Percentiles rank a stretch among this genome's conserved stretches.
Conservation (phyloP, 1,139 yeast genomes). For the Geotrichum fermentans region DNA sequence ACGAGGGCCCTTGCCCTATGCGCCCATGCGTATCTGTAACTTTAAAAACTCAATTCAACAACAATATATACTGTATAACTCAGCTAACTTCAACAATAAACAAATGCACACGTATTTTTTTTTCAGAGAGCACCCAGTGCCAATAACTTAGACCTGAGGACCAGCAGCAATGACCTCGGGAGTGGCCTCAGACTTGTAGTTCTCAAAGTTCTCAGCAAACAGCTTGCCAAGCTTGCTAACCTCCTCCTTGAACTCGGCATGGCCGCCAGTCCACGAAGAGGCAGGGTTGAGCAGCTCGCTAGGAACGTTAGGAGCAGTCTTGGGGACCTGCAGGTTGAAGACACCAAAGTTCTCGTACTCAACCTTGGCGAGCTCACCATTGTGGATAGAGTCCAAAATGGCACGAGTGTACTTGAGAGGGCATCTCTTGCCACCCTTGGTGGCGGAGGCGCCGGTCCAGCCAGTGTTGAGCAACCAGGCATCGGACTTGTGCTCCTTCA, state of each 20-base stretch:
- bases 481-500: conserved; percentile 77
- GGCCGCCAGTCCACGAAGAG: conserved; percentile 74
- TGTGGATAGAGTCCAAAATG: conserved; percentile 89
- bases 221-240: conserved; percentile 68
- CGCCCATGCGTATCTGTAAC: background rate
- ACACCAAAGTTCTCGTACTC: conserved; percentile 81
- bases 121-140: background rate
- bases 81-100: background rate
- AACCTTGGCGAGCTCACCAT: conserved; percentile 76
- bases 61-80: background rate
- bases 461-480: conserved; percentile 99
- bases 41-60: background rate
- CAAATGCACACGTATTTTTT: background rate
- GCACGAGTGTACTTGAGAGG: conserved; percentile 97
- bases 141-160: conserved; percentile 43
- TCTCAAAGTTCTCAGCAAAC: conserved; percentile 81
- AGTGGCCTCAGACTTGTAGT: conserved; percentile 79
- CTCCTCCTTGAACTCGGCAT: conserved; percentile 61
- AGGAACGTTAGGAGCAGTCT: conserved; percentile 76
- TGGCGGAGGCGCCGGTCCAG: conserved; percentile 93
- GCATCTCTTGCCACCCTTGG: conserved; percentile 95
- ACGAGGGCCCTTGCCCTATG: conserved; percentile 1
- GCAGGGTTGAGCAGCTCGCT: conserved; percentile 81
- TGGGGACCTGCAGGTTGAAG: conserved; percentile 86
- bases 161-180: conserved; percentile 90